A percentile compares a stretch with the other conserved stretches of the same genome.
These are phyloP conservation scores for Madurella mycetomatis DNA, from an alignment of 2,329 filamentous ascomycete species.

Conservation along the genomic window DNA sequence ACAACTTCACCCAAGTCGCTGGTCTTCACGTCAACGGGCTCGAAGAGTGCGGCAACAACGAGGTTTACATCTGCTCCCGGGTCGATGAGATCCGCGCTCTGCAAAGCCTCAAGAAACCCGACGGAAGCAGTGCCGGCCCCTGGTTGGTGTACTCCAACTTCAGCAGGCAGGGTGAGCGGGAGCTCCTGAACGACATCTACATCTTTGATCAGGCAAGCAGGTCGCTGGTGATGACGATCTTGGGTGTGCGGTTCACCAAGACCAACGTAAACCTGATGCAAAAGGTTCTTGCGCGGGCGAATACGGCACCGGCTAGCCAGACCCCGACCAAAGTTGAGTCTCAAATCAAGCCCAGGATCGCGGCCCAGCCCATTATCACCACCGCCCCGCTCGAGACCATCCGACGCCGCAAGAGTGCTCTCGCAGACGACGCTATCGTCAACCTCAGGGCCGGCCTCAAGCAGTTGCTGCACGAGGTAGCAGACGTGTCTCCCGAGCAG, in stretches of 20 bases:
- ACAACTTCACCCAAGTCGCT: not conserved
- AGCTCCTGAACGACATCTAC: not conserved
- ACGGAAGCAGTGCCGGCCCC: no score
- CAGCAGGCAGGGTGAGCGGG: not conserved
- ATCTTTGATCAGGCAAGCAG: not conserved
- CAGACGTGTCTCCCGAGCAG: not conserved
- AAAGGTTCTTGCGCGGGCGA: no score
- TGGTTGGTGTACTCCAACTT: not conserved
- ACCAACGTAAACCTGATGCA: no score
- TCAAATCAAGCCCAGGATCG: no score
- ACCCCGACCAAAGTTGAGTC: not conserved
- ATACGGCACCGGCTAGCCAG: not conserved
- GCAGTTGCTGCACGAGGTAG: not conserved
- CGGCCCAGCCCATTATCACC: no score
- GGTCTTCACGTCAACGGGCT: not conserved
- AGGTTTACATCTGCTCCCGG: not conserved
- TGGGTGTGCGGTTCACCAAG: not conserved
- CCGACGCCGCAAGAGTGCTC: no score
- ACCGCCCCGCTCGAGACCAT: no score
- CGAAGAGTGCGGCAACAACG: not conserved
- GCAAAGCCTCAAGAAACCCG: no score
- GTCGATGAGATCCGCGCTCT: not conserved
- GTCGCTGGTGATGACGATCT: not conserved
- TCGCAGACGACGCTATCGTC: not conserved
- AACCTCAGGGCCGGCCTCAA: not conserved